These are phyloP conservation scores for Agaricus sinodeliciosus DNA, from an alignment of 768 basidiomycete species.

Conservation along the genomic window DNA sequence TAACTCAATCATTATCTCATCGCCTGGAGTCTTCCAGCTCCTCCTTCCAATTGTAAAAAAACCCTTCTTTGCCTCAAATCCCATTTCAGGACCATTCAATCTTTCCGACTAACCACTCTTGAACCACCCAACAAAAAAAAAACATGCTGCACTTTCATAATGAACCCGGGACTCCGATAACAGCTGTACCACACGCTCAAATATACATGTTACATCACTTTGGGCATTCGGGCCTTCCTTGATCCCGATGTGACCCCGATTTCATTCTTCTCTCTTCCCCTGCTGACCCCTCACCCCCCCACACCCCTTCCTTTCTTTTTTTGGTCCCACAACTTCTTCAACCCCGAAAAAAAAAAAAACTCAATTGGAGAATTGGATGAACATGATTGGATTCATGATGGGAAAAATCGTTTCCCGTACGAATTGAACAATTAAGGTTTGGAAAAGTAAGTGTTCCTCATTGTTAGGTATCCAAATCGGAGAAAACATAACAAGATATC, in stretches of 20 bases:
- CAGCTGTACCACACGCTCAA: neutral
- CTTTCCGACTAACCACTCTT: neutral
- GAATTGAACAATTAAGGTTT: too few relatives aligned
- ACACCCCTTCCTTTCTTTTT: too few relatives aligned
- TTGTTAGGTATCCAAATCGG: too few relatives aligned
- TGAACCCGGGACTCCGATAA: too few relatives aligned
- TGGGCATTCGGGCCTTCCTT: neutral
- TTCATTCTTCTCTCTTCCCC: neutral
- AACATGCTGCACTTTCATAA: neutral
- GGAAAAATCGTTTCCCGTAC: too few relatives aligned
- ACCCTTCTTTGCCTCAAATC: neutral
- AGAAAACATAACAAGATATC: too few relatives aligned
- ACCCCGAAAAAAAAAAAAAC: neutral
- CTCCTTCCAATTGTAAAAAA: neutral
- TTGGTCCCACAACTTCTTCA: neutral
- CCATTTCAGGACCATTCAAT: too few relatives aligned
- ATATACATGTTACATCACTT: neutral
- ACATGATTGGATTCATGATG: too few relatives aligned
- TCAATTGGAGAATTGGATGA: neutral
- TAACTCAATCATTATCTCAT: too few relatives aligned
- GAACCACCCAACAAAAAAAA: neutral
- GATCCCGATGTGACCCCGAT: slow-evolving; percentile 9
- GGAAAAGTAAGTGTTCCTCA: too few relatives aligned
- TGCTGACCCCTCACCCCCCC: neutral
- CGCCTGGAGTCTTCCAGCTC: too few relatives aligned